phyloP scores from a whole-genome alignment of 306 rosid genomes.

The Vachellia pachyceras region DNA sequence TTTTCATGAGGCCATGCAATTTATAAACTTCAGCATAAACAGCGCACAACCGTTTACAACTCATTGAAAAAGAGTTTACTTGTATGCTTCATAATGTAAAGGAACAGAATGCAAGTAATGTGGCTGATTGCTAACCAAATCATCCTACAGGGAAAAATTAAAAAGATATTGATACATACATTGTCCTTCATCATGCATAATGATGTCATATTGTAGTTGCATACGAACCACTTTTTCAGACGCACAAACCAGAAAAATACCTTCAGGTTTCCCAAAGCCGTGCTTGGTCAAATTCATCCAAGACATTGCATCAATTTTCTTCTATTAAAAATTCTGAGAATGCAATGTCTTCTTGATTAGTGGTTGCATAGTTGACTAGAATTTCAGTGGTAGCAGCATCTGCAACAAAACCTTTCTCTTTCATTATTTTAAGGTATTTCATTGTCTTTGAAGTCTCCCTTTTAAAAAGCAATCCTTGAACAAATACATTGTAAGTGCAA shows the following conservation, averaged over 20 bases:
- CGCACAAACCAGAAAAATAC: constrained; percentile 49
- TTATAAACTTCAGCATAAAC: constrained; percentile 29
- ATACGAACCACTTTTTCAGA: constrained; percentile 15
- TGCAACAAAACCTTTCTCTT: background rate
- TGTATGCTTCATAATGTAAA: constrained; percentile 82
- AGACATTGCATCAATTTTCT: constrained; percentile 41
- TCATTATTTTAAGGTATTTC: background rate
- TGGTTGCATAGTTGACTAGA: background rate
- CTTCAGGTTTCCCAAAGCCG: constrained; percentile 79
- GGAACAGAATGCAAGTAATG: constrained; percentile 79
- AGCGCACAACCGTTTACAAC: constrained; percentile 24
- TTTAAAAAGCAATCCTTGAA: background rate
- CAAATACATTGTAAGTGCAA: background rate
- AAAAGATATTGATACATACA: constrained; percentile 21
- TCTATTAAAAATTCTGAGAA: background rate
- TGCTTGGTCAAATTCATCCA: constrained; percentile 72
- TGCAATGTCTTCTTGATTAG: background rate
- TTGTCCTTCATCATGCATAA: constrained; percentile 7
- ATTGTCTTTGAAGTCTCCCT: background rate
- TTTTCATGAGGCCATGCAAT: constrained; percentile 11
- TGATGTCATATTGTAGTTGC: constrained; percentile 14
- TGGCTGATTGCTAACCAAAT: constrained; percentile 72
- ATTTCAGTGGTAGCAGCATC: background rate
- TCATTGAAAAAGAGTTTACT: constrained; percentile 48
- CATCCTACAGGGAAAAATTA: constrained; percentile 53